A percentile compares a stretch with the other conserved stretches of the same genome.
Conservation (phyloP, 768 basidiomycete genomes). For the Piloderma croceum region DNA sequence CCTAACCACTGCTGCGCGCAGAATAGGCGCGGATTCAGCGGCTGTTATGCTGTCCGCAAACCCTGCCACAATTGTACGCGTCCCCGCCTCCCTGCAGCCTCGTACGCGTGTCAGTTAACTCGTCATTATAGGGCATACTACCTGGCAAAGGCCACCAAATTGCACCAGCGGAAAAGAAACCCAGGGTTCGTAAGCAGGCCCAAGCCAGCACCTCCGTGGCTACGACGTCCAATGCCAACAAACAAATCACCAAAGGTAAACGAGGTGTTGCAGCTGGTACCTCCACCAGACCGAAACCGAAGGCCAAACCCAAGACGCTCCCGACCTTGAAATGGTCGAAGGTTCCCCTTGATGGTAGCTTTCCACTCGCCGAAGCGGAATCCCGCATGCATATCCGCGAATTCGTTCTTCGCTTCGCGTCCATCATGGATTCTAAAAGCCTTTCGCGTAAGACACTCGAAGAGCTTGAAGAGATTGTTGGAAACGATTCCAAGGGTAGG, state of each 20-base stretch:
- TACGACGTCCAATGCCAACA: no score
- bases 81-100: conserved; percentile 11
- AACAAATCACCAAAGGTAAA: conserved; percentile 13
- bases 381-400: conserved; percentile 69
- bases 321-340: conserved; percentile 51
- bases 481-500: conserved; percentile 14
- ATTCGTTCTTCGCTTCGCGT: conserved; percentile 61
- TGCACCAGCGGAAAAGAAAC: conserved; percentile 4
- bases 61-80: conserved; percentile 28
- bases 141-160: conserved; percentile 21
- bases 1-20: conserved; percentile 31
- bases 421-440: conserved; percentile 39
- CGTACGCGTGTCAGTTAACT: conserved; percentile 6
- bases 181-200: conserved; percentile 24
- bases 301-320: conserved; percentile 30
- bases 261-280: conserved; percentile 8
- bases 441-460: conserved; percentile 45
- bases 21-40: conserved; percentile 29
- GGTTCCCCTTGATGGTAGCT: conserved; percentile 39
- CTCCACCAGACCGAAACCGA: conserved; percentile 21
- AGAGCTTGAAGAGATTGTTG: conserved; percentile 56
- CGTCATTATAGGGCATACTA: conserved; percentile 16
- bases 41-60: conserved; percentile 31
- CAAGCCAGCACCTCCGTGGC: conserved; percentile 12
- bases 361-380: no score